Conservation (phyloP, 257 asterid genomes). For the Cruciata laevipes region DNA sequence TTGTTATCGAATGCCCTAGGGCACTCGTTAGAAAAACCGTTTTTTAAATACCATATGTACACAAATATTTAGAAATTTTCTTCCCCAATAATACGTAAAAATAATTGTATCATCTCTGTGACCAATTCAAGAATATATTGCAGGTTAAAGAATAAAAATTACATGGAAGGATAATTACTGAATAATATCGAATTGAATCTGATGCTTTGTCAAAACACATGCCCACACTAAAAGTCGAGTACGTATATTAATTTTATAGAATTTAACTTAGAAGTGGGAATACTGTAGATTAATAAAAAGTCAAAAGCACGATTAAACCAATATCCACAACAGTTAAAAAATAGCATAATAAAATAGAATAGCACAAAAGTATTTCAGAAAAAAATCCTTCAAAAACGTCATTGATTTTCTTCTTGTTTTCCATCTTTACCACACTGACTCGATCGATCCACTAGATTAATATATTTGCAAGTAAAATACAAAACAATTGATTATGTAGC, state of each 20-base stretch:
- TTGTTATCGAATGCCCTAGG: too few relatives aligned
- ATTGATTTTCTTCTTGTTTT: background rate
- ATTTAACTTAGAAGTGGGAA: background rate
- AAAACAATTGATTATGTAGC: background rate
- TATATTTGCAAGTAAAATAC: background rate
- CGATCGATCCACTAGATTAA: background rate
- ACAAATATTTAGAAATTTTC: too few relatives aligned
- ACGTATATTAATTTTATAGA: background rate
- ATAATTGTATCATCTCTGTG: too few relatives aligned
- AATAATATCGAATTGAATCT: background rate
- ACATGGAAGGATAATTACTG: background rate
- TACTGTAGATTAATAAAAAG: background rate
- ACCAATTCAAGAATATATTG: background rate
- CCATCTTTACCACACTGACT: constrained; percentile 7
- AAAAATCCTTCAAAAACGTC: background rate
- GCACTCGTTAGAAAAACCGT: too few relatives aligned
- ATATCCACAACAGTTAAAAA: background rate
- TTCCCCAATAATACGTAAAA: too few relatives aligned
- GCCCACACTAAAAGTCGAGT: background rate
- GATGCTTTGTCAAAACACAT: constrained; percentile 5
- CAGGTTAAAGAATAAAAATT: background rate
- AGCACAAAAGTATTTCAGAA: background rate
- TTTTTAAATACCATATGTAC: too few relatives aligned
- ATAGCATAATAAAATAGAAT: too few relatives aligned
- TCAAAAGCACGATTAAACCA: background rate